phyloP scores from a whole-genome alignment of 2,329 filamentous ascomycete species.

The Pochonia chlamydosporia region DNA sequence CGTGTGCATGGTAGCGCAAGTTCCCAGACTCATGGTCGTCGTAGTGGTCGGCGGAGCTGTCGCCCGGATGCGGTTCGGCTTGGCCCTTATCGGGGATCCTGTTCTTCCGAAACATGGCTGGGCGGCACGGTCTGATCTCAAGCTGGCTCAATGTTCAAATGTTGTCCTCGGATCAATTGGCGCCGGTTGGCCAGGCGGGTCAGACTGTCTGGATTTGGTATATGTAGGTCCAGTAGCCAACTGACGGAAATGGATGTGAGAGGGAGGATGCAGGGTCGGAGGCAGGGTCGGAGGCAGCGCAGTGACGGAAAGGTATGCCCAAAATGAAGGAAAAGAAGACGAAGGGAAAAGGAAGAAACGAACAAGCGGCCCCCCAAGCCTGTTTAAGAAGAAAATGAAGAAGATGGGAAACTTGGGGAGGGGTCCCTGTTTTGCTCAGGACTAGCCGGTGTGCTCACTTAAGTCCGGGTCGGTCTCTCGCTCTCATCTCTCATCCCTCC shows the following conservation, averaged over 20 bases:
- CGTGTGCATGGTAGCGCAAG: constrained; percentile 13
- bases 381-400: not conserved
- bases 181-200: not conserved
- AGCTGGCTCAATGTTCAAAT: too few species aligned
- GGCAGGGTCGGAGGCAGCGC: too few species aligned
- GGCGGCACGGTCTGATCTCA: not conserved
- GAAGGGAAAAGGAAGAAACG: not conserved
- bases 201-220: too few species aligned
- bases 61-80: constrained; percentile 6
- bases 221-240: too few species aligned
- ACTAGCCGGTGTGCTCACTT: too few species aligned
- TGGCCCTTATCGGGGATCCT: not conserved
- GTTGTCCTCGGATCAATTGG: too few species aligned
- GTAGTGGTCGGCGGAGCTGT: constrained; percentile 14
- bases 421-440: not conserved
- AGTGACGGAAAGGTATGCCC: too few species aligned
- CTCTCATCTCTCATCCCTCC: not conserved
- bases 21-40: constrained; percentile 10
- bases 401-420: not conserved
- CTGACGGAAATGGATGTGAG: too few species aligned
- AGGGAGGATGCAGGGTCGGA: not conserved
- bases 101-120: constrained; percentile 3
- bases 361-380: not conserved
- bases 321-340: not conserved
- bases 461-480: not conserved